Base-by-base conservation (phyloP, 306 rosid genomes). In the Calophaca sinica region DNA sequence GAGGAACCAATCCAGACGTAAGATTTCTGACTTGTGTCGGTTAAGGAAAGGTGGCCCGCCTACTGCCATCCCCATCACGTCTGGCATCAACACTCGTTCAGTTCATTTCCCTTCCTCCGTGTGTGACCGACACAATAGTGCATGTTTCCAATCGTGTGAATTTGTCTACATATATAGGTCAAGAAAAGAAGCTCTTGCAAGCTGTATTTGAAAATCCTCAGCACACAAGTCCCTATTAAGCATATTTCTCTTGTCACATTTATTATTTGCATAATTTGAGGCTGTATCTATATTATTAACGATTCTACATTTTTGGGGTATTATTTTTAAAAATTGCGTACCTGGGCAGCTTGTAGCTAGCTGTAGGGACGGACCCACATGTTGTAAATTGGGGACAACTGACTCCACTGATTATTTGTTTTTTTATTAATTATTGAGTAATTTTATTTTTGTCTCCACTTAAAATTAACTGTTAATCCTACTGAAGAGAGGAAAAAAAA, bases 91-190 rank as follows among this genome's bases (percentile, higher is more conserved):
- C 46, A 26, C 59, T 13, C 38, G 0, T 11, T 33, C 71, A 46
- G 26, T 20, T 20, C 26, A 20, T 20, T 20, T 6, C 76, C 50
- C 51, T 67, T 61, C 8, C 66, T 52, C 31, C 42, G 6, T 54
- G 41, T 80, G 14, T 74, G 55, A 84, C 96, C 92, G 96, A 90
- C 96, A 88, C 39, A 79, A 83, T 60, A 88, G 83, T 79, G 78
- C 75, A 58, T 39, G 33, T 49, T 74, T 59, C 72, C 63, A 68
- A 61, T 68, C 74, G 68, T 84, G 48, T 53, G 58, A 53, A 36
- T 45, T 53, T 67, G 77, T 76, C 69, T 31, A 39, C 70, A 55
- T 45, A 48, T 12, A 41, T 50, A 59, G 38, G 69, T 83, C 83
- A 51, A 78, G 13, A 36, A 75, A 78, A 71, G 79, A 62, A 71